Evolutionary conservation across 805 yeast species (phyloP).

Genomic region (Pichia manshurica): DNA sequence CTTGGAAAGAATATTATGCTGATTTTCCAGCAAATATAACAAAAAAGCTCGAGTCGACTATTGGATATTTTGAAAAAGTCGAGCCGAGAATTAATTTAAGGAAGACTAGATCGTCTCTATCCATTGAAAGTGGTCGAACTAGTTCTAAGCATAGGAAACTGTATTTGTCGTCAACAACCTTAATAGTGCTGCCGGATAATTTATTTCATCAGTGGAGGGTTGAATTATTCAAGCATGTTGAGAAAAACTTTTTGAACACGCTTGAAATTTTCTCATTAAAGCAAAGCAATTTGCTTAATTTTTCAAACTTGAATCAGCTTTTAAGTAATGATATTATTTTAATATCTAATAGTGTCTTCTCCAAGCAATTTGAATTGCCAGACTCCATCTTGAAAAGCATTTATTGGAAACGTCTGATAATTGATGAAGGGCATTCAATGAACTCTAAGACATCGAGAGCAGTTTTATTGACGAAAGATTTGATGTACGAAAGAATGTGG

Average conservation of each 20-base stretch:
- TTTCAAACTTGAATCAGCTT: slow-evolving; percentile 23
- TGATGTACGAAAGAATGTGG: slow-evolving; percentile 62
- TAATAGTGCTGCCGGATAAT: slow-evolving; percentile 62
- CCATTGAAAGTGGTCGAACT: background rate
- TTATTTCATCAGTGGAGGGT: slow-evolving; percentile 58
- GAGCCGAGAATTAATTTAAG: slow-evolving; percentile 3
- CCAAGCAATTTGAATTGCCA: slow-evolving; percentile 33
- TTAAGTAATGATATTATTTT: slow-evolving; percentile 47
- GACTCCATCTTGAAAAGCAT: slow-evolving; percentile 37
- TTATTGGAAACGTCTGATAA: slow-evolving; percentile 63
- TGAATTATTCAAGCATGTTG: slow-evolving; percentile 54
- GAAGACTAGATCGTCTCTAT: slow-evolving; percentile 13
- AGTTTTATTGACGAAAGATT: slow-evolving; percentile 41
- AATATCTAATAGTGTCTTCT: slow-evolving; percentile 42
- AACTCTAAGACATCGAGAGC: slow-evolving; percentile 45
- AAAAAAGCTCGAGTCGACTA: slow-evolving; percentile 30
- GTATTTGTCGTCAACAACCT: slow-evolving; percentile 46
- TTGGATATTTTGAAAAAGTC: slow-evolving; percentile 40
- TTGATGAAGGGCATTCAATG: slow-evolving; percentile 74
- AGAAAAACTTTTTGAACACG: slow-evolving; percentile 33
- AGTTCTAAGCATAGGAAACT: slow-evolving; percentile 25
- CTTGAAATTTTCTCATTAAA: slow-evolving; percentile 26
- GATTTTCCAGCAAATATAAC: slow-evolving; percentile 42
- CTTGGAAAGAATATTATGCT: slow-evolving; percentile 48
- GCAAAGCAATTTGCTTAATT: slow-evolving; percentile 33